phyloP scores from a whole-genome alignment of 2,329 filamentous ascomycete genomes.

The Ophiobolus disseminans region DNA sequence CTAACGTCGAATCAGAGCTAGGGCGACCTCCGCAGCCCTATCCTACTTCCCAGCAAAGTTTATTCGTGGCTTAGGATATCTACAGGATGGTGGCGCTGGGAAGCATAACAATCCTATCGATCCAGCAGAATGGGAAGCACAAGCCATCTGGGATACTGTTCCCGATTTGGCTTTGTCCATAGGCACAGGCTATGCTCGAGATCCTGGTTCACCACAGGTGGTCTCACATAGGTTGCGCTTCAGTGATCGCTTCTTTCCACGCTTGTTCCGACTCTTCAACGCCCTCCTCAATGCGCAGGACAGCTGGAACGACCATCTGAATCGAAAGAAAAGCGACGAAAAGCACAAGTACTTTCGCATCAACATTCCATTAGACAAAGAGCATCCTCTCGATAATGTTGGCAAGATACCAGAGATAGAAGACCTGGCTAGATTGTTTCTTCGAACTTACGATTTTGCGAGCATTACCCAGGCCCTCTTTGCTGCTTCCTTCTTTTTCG shows the following conservation, averaged over 20 bases:
- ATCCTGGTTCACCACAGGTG: conserved; percentile 1
- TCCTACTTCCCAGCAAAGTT: conserved; percentile 25
- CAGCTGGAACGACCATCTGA: conserved; percentile 17
- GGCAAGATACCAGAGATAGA: conserved; percentile 15
- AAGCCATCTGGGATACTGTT: conserved; percentile 15
- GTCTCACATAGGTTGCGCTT: conserved; percentile 12
- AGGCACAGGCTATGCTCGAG: conserved; percentile 13
- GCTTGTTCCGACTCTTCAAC: conserved; percentile 17
- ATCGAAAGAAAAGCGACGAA: conserved; percentile 8
- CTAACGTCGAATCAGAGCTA: no score
- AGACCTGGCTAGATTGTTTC: conserved; percentile 9
- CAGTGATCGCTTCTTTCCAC: conserved; percentile 13
- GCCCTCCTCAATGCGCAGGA: conserved; percentile 15
- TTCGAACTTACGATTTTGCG: conserved; percentile 14
- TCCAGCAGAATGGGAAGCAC: conserved; percentile 15
- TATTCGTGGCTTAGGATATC: conserved; percentile 14
- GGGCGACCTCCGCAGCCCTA: conserved; percentile 16
- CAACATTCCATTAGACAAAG: conserved; percentile 15
- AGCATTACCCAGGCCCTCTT: conserved; percentile 11
- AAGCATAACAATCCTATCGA: conserved; percentile 21
- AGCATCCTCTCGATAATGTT: conserved; percentile 14
- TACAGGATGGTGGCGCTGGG: conserved; percentile 12
- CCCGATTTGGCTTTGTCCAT: conserved; percentile 17
- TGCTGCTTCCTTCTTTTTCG: conserved; percentile 19
- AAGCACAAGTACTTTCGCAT: conserved; percentile 18